Conservation (phyloP, 352 stramenopile genomes). For the Aphanomyces cochlioides region DNA sequence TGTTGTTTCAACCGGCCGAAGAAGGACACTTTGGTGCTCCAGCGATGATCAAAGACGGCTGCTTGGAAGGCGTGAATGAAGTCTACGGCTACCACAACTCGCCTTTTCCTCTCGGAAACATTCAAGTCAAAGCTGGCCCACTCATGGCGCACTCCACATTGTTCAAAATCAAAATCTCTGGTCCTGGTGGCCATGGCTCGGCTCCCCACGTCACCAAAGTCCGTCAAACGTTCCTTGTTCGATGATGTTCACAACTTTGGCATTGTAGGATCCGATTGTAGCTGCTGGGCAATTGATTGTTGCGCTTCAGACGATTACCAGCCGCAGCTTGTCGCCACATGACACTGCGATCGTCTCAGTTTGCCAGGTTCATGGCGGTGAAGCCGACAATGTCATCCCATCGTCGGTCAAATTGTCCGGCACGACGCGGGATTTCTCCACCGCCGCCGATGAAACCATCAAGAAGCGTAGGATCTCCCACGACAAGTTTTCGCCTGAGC, state of each 20-base stretch:
- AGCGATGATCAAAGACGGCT: constrained; percentile 91
- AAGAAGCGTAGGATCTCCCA: no score
- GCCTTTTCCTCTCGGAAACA: constrained; percentile 81
- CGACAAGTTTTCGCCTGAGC: no score
- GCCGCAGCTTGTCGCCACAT: constrained; percentile 82
- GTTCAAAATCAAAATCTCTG: constrained; percentile 90
- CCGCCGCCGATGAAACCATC: no score
- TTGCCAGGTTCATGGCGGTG: constrained; percentile 86
- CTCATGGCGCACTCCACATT: constrained; percentile 90
- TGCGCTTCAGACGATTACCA: constrained; percentile 91
- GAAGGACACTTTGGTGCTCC: constrained; percentile 69
- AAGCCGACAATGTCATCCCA: constrained; percentile 95
- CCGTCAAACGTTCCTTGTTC: neutral
- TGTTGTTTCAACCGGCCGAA: constrained; percentile 96
- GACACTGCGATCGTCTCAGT: constrained; percentile 90
- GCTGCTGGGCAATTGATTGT: constrained; percentile 85
- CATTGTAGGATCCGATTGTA: constrained; percentile 88
- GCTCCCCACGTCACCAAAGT: constrained; percentile 69
- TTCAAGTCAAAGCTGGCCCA: constrained; percentile 83
- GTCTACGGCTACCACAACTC: constrained; percentile 91
- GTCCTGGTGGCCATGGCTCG: constrained; percentile 91
- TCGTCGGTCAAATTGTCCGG: constrained; percentile 16
- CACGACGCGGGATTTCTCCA: no score
- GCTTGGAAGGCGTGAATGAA: constrained; percentile 78
- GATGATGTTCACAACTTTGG: constrained; percentile 32